Evolutionary conservation across 108 stramenopile species (phyloP), one percentile per base, ranked within the genome.

Genomic region (Cyclotella sp.): DNA sequence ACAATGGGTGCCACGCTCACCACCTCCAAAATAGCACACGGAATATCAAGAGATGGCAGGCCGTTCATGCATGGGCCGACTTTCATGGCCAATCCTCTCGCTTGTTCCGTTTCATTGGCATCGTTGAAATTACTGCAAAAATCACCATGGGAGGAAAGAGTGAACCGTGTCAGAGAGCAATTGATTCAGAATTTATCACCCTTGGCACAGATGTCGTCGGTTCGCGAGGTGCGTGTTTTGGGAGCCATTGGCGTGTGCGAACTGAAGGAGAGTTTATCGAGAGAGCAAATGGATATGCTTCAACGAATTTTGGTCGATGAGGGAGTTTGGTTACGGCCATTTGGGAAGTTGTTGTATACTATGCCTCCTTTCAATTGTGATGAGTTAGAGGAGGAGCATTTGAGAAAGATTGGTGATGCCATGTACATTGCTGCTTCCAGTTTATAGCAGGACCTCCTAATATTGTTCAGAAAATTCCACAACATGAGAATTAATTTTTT

Each of bases 211-310:
- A 63, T 84, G 42, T 76, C 80, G 24, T 88, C 89, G 15, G 95
- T 96, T 8, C 28, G 70, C 45, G 91, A 93, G 74, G 92, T 96
- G 1, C 82, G 95, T 16, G 95, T 96, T 19, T 41, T 88, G 70
- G 95, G 95, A n/a, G 95, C 91, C 1, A 92, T 96, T 70, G 95
- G 95, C 13, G 95, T 96, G 21, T 82, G 90, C 14, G 93, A 96
- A 71, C 79, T 96, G 68, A 81, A 86, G 22, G 85, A 90, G 43
- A 86, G 89, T 19, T 77, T 93, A 61, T 78, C 87, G 41, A 54
- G 74, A 66, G 81, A 82, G 41, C 45, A 45, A 10, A 89, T 87
- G 87, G 85, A 75, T 34, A 61, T 49, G n/a, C 73, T 88, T 12
- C 90, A 90, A 73, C 76, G 80, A 18, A 62, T 61, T 26, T 60